These are phyloP conservation scores for Solanum raphanifolium DNA, from an alignment of 257 asterid genomes.

Conservation along the genomic window DNA sequence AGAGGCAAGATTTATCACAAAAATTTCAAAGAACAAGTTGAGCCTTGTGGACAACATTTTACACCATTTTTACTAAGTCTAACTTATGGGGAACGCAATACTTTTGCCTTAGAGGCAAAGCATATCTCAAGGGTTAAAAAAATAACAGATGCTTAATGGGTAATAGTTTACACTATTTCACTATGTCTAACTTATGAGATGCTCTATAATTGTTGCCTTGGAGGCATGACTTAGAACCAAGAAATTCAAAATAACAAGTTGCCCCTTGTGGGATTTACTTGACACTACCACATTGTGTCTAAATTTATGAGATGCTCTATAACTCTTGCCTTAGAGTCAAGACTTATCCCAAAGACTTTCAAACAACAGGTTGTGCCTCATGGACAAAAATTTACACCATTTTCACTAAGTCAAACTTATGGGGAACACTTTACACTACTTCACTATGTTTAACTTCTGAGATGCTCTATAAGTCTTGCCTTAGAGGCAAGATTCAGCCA, in stretches of 20 bases:
- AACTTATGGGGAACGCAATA: background rate
- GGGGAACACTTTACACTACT: background rate
- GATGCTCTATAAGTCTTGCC: background rate
- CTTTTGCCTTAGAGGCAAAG: background rate
- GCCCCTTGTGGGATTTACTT: background rate
- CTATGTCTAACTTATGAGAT: background rate
- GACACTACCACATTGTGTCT: background rate
- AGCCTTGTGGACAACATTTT: background rate
- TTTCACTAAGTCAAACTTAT: background rate
- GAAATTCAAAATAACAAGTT: background rate
- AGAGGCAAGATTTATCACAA: background rate
- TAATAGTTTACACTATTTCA: background rate
- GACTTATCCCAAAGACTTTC: background rate
- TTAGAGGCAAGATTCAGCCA: background rate
- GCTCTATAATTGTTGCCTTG: background rate
- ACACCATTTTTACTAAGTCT: background rate
- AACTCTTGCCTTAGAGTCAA: background rate
- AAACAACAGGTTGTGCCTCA: background rate
- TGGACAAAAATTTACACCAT: background rate
- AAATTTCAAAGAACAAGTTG: background rate
- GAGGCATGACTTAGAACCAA: background rate
- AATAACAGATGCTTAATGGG: background rate
- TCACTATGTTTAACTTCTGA: background rate
- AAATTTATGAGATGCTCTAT: background rate
- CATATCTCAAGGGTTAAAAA: background rate